These are phyloP conservation scores for Aplosporella prunicola DNA, from an alignment of 2,329 filamentous ascomycete species.

Conservation along the genomic window DNA sequence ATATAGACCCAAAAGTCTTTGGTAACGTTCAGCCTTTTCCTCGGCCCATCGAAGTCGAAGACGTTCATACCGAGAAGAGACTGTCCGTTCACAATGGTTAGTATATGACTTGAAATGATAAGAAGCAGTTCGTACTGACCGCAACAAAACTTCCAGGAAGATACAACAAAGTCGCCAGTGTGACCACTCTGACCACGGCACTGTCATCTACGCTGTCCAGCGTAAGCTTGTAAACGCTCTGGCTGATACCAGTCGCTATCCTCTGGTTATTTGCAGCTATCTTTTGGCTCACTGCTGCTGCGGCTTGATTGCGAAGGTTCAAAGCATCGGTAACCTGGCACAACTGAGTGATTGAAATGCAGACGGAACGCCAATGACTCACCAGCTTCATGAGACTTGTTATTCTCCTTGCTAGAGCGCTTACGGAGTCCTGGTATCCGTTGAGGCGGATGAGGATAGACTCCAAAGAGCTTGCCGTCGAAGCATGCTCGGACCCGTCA, in stretches of 20 bases:
- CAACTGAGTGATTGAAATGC: too few relatives aligned
- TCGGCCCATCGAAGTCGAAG: conserved; percentile 1
- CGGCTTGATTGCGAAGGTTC: conserved; percentile 5
- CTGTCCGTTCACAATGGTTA: background rate
- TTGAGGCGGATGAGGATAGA: background rate
- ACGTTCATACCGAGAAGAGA: conserved; percentile 6
- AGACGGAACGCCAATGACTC: too few relatives aligned
- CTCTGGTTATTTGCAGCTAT: background rate
- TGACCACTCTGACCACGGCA: conserved; percentile 1
- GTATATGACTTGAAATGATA: background rate
- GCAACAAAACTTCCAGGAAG: conserved; percentile 6
- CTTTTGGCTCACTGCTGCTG: background rate
- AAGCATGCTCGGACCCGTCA: background rate
- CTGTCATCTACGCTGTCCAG: conserved; percentile 3
- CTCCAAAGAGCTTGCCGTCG: background rate
- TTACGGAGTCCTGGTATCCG: background rate
- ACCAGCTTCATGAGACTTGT: background rate
- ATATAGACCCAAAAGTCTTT: conserved; percentile 4
- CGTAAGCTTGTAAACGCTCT: conserved; percentile 3
- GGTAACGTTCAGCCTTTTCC: background rate
- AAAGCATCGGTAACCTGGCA: conserved; percentile 4
- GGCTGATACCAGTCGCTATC: conserved; percentile 3
- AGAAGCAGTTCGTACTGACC: background rate
- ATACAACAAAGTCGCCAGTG: conserved; percentile 3
- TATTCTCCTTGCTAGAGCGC: background rate